Conservation (phyloP, 306 rosid genomes). For the Citrullus colocynthis region DNA sequence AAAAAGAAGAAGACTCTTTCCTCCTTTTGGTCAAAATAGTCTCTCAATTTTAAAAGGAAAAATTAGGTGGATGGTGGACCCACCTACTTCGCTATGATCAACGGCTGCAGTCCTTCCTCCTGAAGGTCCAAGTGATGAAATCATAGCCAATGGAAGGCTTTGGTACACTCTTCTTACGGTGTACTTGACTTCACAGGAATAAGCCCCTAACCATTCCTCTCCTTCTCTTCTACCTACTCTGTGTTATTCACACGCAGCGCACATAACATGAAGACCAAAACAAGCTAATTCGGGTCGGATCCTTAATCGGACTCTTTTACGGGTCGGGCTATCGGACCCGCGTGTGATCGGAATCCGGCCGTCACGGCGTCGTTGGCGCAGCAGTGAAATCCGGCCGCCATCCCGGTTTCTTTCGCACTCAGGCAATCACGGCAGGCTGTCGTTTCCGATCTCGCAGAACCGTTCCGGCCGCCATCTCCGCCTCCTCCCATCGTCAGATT, state of each 20-base stretch:
- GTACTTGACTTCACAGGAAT: constrained; percentile 21
- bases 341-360: constrained; percentile 39
- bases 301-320: constrained; percentile 19
- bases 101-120: background rate
- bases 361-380: constrained; percentile 53
- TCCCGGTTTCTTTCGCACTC: constrained; percentile 17
- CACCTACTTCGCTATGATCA: background rate
- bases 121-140: background rate
- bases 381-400: constrained; percentile 40
- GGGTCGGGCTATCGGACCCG: constrained; percentile 78
- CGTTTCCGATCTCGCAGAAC: background rate
- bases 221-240: background rate
- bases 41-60: background rate
- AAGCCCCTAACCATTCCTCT: background rate
- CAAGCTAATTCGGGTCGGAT: background rate
- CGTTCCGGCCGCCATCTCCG: background rate
- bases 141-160: background rate
- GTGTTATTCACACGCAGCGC: constrained; percentile 2
- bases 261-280: background rate
- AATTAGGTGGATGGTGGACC: constrained; percentile 1
- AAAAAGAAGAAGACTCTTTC: background rate
- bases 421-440: constrained; percentile 35
- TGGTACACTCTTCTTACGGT: constrained; percentile 23
- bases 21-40: background rate
- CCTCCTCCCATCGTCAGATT: background rate